Conservation (phyloP, 768 basidiomycete species). For the Auriculariales sp. region DNA sequence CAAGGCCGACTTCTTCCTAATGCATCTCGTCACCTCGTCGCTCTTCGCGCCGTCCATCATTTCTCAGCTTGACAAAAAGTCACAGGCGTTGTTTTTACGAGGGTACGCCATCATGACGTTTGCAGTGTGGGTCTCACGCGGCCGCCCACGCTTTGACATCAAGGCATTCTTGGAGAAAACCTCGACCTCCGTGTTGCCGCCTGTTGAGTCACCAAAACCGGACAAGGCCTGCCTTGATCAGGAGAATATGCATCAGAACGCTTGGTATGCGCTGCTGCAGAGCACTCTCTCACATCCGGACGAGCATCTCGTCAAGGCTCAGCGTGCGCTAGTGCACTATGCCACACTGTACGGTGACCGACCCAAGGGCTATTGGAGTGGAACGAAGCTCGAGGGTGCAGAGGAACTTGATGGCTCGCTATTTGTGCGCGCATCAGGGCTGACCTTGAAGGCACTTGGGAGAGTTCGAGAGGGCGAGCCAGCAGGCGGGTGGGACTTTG, state of each 20-base stretch:
- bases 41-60: slow-evolving; percentile 42
- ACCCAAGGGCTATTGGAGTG: slow-evolving; percentile 5
- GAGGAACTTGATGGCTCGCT: slow-evolving; percentile 45
- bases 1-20: slow-evolving; percentile 48
- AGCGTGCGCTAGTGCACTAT: slow-evolving; percentile 35
- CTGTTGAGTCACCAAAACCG: slow-evolving; percentile 12
- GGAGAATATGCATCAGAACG: slow-evolving; percentile 28
- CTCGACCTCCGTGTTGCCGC: slow-evolving; percentile 11
- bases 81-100: slow-evolving; percentile 39
- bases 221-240: slow-evolving; percentile 5
- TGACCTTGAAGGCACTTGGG: slow-evolving; percentile 30
- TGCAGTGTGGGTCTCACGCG: slow-evolving; percentile 41
- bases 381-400: slow-evolving; percentile 30
- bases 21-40: slow-evolving; percentile 41
- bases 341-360: slow-evolving; percentile 25
- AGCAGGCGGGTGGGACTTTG: slow-evolving; percentile 12
- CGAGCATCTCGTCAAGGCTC: slow-evolving; percentile 30
- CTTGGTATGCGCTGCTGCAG: slow-evolving; percentile 44
- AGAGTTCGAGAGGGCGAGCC: slow-evolving; percentile 26
- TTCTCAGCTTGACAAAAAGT: slow-evolving; percentile 20
- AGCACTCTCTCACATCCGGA: slow-evolving; percentile 41
- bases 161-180: slow-evolving; percentile 27
- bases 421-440: slow-evolving; percentile 37
- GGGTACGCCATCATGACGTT: slow-evolving; percentile 39
- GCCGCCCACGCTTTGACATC: slow-evolving; percentile 36